Percentiles rank a stretch among this genome's conserved stretches.
Conservation (phyloP, 345 rosid species). For the Aegle marmelos region DNA sequence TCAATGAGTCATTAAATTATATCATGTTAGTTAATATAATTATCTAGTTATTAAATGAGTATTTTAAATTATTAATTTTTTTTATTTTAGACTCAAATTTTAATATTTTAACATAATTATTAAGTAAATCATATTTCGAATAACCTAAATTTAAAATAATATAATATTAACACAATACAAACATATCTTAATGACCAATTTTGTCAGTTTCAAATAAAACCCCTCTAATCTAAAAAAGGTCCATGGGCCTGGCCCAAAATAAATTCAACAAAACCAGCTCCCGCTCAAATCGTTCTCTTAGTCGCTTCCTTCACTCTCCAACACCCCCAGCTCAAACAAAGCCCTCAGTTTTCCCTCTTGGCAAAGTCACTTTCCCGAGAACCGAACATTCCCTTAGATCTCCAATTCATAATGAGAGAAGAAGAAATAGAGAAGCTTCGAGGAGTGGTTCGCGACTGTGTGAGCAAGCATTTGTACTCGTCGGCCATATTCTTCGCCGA, state of each 20-base stretch:
- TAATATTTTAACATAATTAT: too few relatives aligned
- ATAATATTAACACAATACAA: too few relatives aligned
- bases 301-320: not conserved
- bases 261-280: not conserved
- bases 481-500: slow-evolving; percentile 97
- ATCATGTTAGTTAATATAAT: too few relatives aligned
- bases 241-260: not conserved
- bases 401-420: slow-evolving; percentile 58
- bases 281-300: not conserved
- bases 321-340: not conserved
- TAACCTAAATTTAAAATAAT: too few relatives aligned
- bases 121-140: fast-evolving
- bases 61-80: too few relatives aligned
- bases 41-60: too few relatives aligned
- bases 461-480: slow-evolving; percentile 93
- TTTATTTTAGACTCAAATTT: fast-evolving
- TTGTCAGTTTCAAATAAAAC: too few relatives aligned
- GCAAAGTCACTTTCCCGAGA: not conserved
- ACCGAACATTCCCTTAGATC: not conserved
- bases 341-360: not conserved
- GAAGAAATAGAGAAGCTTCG: slow-evolving; percentile 86
- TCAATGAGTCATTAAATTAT: too few relatives aligned
- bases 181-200: fast-evolving
- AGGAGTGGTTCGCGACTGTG: slow-evolving; percentile 89
- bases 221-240: not conserved